phyloP scores from a whole-genome alignment of 1,284 basidiomycete genomes.

The Sphagnurus paluster region DNA sequence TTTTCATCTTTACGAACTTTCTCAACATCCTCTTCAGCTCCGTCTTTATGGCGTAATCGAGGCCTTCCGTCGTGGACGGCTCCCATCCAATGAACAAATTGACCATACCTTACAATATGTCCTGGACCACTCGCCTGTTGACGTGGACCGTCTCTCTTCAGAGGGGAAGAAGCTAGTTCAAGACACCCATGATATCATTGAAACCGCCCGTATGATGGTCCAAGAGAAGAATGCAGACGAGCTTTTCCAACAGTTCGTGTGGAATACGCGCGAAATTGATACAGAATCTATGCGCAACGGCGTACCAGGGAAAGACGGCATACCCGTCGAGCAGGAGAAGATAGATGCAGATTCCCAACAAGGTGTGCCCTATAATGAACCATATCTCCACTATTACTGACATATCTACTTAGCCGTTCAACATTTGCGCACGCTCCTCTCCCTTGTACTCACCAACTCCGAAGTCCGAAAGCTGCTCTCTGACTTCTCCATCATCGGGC shows the following conservation, averaged over 20 bases:
- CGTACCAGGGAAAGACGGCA: slow-evolving; percentile 23
- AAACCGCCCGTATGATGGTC: slow-evolving; percentile 70
- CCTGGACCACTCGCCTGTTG: slow-evolving; percentile 65
- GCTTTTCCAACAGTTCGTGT: slow-evolving; percentile 85
- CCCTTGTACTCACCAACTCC: slow-evolving; percentile 86
- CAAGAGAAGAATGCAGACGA: slow-evolving; percentile 87
- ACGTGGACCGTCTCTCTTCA: slow-evolving; percentile 60
- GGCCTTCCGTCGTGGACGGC: slow-evolving; percentile 75
- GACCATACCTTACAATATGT: slow-evolving; percentile 73
- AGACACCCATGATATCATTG: slow-evolving; percentile 74
- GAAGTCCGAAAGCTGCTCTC: slow-evolving; percentile 88
- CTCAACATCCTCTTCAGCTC: slow-evolving; percentile 37
- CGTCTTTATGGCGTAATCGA: slow-evolving; percentile 76
- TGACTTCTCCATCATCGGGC: slow-evolving; percentile 82
- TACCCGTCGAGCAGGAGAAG: slow-evolving; percentile 56
- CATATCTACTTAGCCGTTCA: slow-evolving; percentile 53
- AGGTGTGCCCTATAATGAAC: slow-evolving; percentile 39
- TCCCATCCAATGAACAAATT: slow-evolving; percentile 83
- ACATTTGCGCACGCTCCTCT: slow-evolving; percentile 84
- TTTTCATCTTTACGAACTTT: neutral
- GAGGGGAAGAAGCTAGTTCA: slow-evolving; percentile 78
- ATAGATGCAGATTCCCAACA: slow-evolving; percentile 58
- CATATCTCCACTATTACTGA: neutral
- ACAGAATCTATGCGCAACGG: slow-evolving; percentile 37
- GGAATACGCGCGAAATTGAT: slow-evolving; percentile 67